phyloP scores from a whole-genome alignment of 805 yeast genomes.

The Schizosaccharomyces japonicus region DNA sequence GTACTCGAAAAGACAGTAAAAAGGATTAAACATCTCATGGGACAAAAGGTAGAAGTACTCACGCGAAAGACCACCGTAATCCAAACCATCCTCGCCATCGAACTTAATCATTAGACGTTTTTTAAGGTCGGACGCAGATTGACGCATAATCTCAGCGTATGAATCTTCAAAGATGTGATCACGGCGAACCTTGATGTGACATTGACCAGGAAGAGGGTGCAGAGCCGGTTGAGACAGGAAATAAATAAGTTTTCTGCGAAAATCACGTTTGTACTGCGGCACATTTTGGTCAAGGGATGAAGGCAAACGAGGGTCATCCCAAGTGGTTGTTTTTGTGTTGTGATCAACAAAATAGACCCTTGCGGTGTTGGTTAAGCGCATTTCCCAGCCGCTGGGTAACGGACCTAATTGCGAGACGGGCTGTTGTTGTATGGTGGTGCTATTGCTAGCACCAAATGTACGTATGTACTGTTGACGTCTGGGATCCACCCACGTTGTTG shows the following conservation, averaged over 20 bases:
- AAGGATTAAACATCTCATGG: conserved; percentile 97
- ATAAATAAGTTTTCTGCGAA: conserved; percentile 87
- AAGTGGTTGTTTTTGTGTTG: conserved; percentile 94
- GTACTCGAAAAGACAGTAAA: conserved; percentile 88
- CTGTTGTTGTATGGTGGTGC: conserved; percentile 55
- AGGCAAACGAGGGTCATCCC: conserved; percentile 99
- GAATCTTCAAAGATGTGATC: conserved; percentile 92
- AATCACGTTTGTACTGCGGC: conserved; percentile 97
- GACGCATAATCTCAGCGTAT: conserved; percentile 95
- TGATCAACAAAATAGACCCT: conserved; percentile 97
- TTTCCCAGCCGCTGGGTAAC: conserved; percentile 97
- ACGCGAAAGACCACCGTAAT: conserved; percentile 97
- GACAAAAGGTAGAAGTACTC: conserved; percentile 90
- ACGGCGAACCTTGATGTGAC: conserved; percentile 93
- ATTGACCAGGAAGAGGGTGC: conserved; percentile 92
- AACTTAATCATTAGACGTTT: conserved; percentile 93
- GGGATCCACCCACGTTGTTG: conserved; percentile 99
- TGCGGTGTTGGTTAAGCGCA: conserved; percentile 96
- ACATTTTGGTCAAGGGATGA: conserved; percentile 92
- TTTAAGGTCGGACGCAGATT: conserved; percentile 92
- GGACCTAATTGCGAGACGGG: conserved; percentile 98
- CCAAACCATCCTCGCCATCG: conserved; percentile 98
- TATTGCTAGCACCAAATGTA: conserved; percentile 33
- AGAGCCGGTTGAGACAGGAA: conserved; percentile 96
- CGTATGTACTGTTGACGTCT: conserved; percentile 95